These are phyloP conservation scores for Malania oleifera DNA, from an alignment of 164 flowering plant species.

Conservation along the genomic window DNA sequence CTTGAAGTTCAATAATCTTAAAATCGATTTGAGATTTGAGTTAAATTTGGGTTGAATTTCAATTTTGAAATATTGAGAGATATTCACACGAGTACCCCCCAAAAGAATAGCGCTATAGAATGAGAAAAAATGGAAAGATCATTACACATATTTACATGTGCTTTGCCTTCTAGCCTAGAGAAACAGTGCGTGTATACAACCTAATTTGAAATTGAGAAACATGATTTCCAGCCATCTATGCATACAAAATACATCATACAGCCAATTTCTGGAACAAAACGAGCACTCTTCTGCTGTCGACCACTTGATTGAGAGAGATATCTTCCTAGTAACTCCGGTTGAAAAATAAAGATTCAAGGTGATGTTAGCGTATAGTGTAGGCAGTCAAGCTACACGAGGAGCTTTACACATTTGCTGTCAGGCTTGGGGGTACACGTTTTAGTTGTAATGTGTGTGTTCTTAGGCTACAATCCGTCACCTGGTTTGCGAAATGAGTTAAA, in stretches of 20 bases:
- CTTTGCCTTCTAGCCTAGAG: constrained; percentile 1
- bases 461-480: constrained; percentile 74
- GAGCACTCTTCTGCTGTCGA: constrained; percentile 12
- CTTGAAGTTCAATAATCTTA: no score
- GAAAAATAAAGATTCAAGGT: constrained; percentile 4
- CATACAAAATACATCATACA: constrained; percentile 6
- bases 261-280: constrained; percentile 1
- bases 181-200: constrained; percentile 10
- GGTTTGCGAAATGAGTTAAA: constrained; percentile 3
- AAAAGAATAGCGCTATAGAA: not conserved
- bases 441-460: constrained; percentile 58
- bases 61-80: no score
- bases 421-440: constrained; percentile 26
- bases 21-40: no score
- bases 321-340: not conserved
- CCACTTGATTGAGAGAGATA: not conserved
- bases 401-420: constrained; percentile 25
- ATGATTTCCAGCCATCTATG: constrained; percentile 14
- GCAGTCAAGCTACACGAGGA: constrained; percentile 5
- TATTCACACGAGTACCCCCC: no score
- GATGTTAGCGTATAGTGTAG: constrained; percentile 24
- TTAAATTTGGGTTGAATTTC: no score
- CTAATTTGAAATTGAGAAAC: constrained; percentile 6
- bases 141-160: constrained; percentile 21
- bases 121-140: constrained; percentile 2